Evolutionary conservation across 768 basidiomycete species (phyloP).

Genomic region (Paxillus rubicundulus): DNA sequence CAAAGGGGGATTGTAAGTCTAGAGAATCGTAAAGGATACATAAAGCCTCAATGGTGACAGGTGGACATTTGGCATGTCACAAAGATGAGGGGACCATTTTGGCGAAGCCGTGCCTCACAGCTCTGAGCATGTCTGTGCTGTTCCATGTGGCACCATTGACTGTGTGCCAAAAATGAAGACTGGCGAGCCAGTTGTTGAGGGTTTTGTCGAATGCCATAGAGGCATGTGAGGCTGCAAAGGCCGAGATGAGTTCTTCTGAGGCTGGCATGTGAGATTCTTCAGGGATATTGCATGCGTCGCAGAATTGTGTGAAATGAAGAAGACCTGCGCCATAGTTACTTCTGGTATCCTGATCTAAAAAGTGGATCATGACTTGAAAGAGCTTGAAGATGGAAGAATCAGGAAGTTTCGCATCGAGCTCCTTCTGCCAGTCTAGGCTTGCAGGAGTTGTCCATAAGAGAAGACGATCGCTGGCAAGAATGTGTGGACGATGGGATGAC

Average conservation of each 20-base stretch:
- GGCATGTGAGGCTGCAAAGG: conserved; percentile 23
- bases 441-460: too few species aligned
- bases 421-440: background rate
- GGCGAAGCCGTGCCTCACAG: background rate
- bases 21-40: conserved; percentile 19
- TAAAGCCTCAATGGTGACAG: conserved; percentile 37
- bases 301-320: conserved; percentile 36
- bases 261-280: conserved; percentile 13
- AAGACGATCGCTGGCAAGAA: too few species aligned
- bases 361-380: background rate
- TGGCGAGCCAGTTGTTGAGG: conserved; percentile 35
- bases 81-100: conserved; percentile 20
- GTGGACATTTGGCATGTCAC: conserved; percentile 22
- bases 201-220: conserved; percentile 18
- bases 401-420: too few species aligned
- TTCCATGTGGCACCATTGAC: too few species aligned
- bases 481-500: too few species aligned
- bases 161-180: conserved; percentile 39
- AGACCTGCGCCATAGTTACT: conserved; percentile 1
- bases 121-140: too few species aligned
- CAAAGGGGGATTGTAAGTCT: conserved; percentile 28
- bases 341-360: background rate
- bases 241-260: conserved; percentile 28
- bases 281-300: conserved; percentile 32
- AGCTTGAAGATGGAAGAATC: too few species aligned